Conservation (phyloP, 1,284 basidiomycete species). For the Paramarasmius palmivorus region DNA sequence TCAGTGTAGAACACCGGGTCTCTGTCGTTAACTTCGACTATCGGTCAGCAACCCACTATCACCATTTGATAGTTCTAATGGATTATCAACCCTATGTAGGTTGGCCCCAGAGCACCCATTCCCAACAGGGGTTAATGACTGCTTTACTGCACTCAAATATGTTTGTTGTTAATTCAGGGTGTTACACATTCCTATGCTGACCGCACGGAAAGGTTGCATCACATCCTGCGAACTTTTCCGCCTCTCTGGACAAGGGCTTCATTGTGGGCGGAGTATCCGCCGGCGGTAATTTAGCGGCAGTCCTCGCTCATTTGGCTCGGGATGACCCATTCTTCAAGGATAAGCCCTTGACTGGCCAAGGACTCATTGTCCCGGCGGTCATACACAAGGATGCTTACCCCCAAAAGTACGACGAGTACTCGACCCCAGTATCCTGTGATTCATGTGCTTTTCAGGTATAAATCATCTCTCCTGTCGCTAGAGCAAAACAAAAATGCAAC, state of each 20-base stretch:
- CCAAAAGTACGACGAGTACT: not conserved
- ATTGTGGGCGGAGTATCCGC: constrained; percentile 12
- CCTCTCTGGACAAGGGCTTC: constrained; percentile 10
- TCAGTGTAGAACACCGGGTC: constrained; percentile 12
- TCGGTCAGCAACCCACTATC: constrained; percentile 6
- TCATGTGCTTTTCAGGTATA: not conserved
- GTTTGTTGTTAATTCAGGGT: no score
- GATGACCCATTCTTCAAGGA: no score
- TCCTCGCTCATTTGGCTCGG: constrained; percentile 7
- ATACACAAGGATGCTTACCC: not conserved
- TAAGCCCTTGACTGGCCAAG: not conserved
- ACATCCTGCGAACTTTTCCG: constrained; percentile 2
- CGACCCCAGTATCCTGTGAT: not conserved
- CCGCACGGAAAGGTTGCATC: no score
- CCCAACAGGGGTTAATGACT: constrained; percentile 15
- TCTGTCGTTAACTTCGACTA: constrained; percentile 16
- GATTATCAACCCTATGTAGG: not conserved
- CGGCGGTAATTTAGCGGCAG: constrained; percentile 12
- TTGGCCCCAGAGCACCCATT: constrained; percentile 19
- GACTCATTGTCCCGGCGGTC: not conserved
- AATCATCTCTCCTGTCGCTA: not conserved
- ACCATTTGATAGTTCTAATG: no score
- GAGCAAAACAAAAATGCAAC: not conserved
- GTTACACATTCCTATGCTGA: no score
- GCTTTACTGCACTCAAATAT: constrained; percentile 15